Evolutionary conservation across 2,329 filamentous ascomycete genomes (phyloP).

Genomic region (Fusarium lyarnte): DNA sequence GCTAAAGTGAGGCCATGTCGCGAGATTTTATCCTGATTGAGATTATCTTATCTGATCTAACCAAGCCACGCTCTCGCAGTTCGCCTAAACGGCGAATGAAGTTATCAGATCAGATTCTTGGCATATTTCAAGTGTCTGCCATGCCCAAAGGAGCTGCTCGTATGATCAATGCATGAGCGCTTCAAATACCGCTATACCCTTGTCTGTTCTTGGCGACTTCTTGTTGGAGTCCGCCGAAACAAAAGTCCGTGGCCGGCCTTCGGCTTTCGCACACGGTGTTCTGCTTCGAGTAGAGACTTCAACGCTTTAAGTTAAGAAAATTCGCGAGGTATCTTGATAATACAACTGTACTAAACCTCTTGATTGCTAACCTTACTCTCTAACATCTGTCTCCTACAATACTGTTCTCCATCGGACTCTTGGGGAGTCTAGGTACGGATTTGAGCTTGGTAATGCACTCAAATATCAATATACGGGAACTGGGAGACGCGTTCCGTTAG

Average conservation of each 20-base stretch:
- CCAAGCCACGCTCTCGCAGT: neutral
- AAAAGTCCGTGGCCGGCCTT: fast-evolving
- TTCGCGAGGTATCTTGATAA: no score
- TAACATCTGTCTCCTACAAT: no score
- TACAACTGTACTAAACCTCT: no score
- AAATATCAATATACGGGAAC: no score
- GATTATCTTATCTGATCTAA: conserved; percentile 3
- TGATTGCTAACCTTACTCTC: no score
- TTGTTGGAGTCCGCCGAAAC: neutral
- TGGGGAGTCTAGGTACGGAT: no score
- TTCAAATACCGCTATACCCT: neutral
- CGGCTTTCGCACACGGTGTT: no score
- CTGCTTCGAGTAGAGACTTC: no score
- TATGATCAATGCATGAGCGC: neutral
- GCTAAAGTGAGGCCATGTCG: neutral
- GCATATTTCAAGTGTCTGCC: neutral
- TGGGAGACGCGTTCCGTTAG: fast-evolving
- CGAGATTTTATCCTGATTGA: neutral
- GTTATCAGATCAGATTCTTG: neutral
- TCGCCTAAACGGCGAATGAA: neutral
- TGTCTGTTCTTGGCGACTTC: neutral
- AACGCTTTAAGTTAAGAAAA: no score
- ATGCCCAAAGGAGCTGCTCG: neutral
- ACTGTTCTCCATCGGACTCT: no score
- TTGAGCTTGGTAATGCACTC: no score